Conservation (phyloP, 2,329 filamentous ascomycete genomes). For the Colletotrichum chrysophilum region DNA sequence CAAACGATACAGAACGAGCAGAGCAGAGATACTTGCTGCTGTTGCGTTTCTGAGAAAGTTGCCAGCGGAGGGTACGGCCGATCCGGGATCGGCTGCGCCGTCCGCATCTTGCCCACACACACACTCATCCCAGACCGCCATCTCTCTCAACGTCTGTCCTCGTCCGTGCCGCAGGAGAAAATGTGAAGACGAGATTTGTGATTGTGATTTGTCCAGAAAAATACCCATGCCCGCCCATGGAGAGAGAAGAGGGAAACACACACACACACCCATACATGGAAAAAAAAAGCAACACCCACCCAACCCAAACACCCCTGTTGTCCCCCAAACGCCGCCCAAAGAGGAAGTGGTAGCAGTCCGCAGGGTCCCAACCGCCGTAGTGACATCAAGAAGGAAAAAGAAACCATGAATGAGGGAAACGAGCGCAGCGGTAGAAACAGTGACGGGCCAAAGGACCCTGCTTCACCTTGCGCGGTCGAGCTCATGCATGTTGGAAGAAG, state of each 20-base stretch:
- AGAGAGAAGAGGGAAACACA: background rate
- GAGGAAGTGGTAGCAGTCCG: background rate
- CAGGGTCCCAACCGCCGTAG: background rate
- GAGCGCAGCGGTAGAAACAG: background rate
- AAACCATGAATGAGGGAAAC: background rate
- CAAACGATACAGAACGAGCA: background rate
- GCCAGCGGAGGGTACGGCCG: background rate
- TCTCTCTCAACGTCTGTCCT: background rate
- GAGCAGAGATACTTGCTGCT: too few species aligned
- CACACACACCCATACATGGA: background rate
- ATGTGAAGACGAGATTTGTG: background rate
- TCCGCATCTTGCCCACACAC: background rate
- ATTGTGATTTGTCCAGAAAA: background rate
- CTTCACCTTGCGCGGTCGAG: background rate
- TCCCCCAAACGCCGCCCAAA: background rate
- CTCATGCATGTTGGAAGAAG: background rate
- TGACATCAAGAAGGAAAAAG: background rate
- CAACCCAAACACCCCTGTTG: background rate
- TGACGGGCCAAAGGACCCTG: background rate
- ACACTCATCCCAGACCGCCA: background rate
- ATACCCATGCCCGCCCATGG: background rate
- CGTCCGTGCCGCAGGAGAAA: background rate
- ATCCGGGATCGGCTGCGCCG: background rate
- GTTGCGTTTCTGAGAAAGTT: background rate
- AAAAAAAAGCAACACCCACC: background rate